These are phyloP conservation scores for Epichloe sylvatica DNA, from an alignment of 2,329 filamentous ascomycete species.

Conservation along the genomic window DNA sequence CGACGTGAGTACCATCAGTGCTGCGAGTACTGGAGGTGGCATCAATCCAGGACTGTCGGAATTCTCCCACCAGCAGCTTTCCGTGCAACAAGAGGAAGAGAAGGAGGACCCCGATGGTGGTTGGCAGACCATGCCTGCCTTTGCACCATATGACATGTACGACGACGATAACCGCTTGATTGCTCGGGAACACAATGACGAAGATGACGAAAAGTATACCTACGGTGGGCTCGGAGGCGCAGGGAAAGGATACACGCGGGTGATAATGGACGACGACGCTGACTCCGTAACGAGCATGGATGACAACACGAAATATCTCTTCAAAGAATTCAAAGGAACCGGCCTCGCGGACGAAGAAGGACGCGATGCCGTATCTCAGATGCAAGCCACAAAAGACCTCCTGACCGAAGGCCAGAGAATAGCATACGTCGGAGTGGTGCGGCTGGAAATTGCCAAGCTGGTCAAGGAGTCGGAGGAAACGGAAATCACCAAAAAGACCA, in stretches of 20 bases:
- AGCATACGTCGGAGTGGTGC: conserved; percentile 83
- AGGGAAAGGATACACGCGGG: conserved; percentile 86
- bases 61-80: conserved; percentile 78
- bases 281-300: conserved; percentile 93
- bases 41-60: conserved; percentile 43
- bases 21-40: conserved; percentile 11
- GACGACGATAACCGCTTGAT: conserved; percentile 84
- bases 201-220: conserved; percentile 50
- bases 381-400: conserved; percentile 90
- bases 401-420: conserved; percentile 91
- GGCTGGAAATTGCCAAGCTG: conserved; percentile 69
- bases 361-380: conserved; percentile 73
- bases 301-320: conserved; percentile 91
- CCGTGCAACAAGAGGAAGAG: conserved; percentile 40
- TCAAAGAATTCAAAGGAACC: conserved; percentile 54
- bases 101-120: conserved; percentile 46
- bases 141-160: conserved; percentile 87
- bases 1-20: conserved; percentile 25
- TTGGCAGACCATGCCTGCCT: conserved; percentile 92
- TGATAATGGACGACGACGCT: conserved; percentile 89
- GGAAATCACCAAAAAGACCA: conserved; percentile 48
- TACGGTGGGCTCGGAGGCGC: conserved; percentile 75
- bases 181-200: conserved; percentile 64
- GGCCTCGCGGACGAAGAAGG: conserved; percentile 54
- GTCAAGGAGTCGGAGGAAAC: conserved; percentile 51